Evolutionary conservation across 2,329 filamentous ascomycete genomes (phyloP), one percentile per base, ranked within the genome.

Genomic region (Leptographium procerum): DNA sequence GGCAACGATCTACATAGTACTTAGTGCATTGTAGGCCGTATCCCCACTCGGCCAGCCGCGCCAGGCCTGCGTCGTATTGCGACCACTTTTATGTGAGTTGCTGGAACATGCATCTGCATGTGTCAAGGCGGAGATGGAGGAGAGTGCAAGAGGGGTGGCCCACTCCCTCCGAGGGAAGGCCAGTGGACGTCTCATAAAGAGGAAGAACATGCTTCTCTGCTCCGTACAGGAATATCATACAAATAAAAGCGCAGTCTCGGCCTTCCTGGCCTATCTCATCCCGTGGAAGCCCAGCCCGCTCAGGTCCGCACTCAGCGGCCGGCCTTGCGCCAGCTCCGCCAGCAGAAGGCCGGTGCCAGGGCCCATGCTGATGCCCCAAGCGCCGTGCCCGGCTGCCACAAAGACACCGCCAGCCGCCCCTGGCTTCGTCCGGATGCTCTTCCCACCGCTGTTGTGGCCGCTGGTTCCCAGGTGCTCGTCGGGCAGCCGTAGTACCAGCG

Each of bases 281-380:
- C 31, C 31, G 4, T 55, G 57, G 22, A 67, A 56, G 1, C 61
- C 75, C 63, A 88, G 66, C 1, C 72, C 69, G 55, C 74, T 75
- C 19, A 90, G 72, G 71, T 88, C 81, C 1, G 78, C 84, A 61
- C 81, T 86, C 55, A 79, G 70, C 61, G 71, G 68, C 61, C 75
- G 71, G 2, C 82, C 84, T 64, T 81, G 76, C 48, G 89, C 76
- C 77, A 91, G 76, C 71, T 91, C 87, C 13, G 85, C 79, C 72
- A 91, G 73, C 7, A 89, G 82, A 63, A 80, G 79, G 0, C 88
- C 88, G 0, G 86, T 91, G 1, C 87, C 88, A 33, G 89, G 70
- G 19, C 76, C 75, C 65, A 83, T 66, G 53, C 76, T 79, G 29
- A 87, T 87, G 0, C 87, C 88, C 88, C 88, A 91, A 0, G 87